Conservation (phyloP, 371 early-diverging fungal species). For the Mucor mucedo region DNA sequence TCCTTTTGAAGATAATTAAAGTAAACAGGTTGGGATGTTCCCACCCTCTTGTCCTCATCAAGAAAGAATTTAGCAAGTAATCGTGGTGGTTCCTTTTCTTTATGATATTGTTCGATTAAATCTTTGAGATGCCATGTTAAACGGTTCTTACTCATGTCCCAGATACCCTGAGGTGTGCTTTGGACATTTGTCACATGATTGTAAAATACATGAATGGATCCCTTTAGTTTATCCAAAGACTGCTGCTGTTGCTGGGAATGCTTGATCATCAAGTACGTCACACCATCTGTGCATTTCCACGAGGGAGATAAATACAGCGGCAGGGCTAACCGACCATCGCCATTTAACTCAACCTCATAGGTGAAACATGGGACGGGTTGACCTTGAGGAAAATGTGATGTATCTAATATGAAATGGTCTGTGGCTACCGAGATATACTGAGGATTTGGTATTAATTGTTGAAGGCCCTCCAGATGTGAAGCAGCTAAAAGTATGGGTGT, state of each 20-base stretch:
- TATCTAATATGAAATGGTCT: slow-evolving; percentile 1
- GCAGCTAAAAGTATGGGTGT: background rate
- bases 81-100: background rate
- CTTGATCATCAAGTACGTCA: slow-evolving; percentile 15
- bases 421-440: background rate
- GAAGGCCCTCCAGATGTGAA: background rate
- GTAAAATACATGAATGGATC: background rate
- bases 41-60: background rate
- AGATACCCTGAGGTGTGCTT: slow-evolving; percentile 27
- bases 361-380: slow-evolving; percentile 5
- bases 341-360: background rate
- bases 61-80: slow-evolving; percentile 20
- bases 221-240: background rate
- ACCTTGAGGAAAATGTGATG: background rate
- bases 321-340: background rate
- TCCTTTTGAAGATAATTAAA: background rate
- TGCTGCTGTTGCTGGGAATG: background rate
- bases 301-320: slow-evolving; percentile 10
- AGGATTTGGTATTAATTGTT: slow-evolving; percentile 1
- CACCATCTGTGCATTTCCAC: slow-evolving; percentile 18
- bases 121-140: slow-evolving; percentile 20
- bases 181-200: slow-evolving; percentile 10
- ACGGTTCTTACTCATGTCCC: slow-evolving; percentile 5
- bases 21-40: slow-evolving; percentile 2
- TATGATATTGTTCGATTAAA: slow-evolving; percentile 11